Base-by-base conservation (phyloP, 495 filamentous ascomycete genomes). In the Aspergillus hancockii region DNA sequence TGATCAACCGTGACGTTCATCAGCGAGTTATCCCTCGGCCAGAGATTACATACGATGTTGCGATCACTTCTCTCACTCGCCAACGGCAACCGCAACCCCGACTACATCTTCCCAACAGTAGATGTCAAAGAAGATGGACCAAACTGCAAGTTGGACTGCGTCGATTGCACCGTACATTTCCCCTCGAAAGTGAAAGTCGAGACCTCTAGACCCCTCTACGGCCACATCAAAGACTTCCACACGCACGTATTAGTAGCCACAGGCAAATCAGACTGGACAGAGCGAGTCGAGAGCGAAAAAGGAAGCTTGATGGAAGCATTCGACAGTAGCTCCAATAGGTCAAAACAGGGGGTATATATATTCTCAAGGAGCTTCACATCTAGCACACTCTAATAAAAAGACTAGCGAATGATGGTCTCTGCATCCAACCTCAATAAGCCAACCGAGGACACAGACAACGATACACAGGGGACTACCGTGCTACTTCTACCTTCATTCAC, bases 281-380 rank as follows among this genome's bases (percentile, higher is more conserved):
- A 89, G 53, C 87, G 93, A 69, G 89, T 96, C 21, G 86, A 83
- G 52, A 84, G 95, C 51, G 92, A 97, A 72, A 87, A 84, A 69
- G 94, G 92, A 1, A 96, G 89, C 62, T 79, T 98, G 28, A 97
- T 97, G 93, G 84, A 94, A 76, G 93, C 92, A 3, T 84, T 98
- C 56, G 82, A 80, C 36, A 75, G 80, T 54, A 69, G 74, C 3
- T 69, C 72, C 0, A 79, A 82, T 6, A 83, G 85, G 59, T 88
- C 88, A 0, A 79, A 72, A 38, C 91, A 90, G 61, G 93, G 91
- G 41, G 90, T 94, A 80, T 61, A 84, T 81, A 58, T 14, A 46
- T 30, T 56, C 28, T 22, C 49, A 46, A 38, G 54, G 9, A 36
- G 21, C 41, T n/a, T 21, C 31, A 25, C 10, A 31, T 13, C 45